Base-by-base conservation (phyloP, 495 filamentous ascomycete genomes). In the Daldinia loculata region DNA sequence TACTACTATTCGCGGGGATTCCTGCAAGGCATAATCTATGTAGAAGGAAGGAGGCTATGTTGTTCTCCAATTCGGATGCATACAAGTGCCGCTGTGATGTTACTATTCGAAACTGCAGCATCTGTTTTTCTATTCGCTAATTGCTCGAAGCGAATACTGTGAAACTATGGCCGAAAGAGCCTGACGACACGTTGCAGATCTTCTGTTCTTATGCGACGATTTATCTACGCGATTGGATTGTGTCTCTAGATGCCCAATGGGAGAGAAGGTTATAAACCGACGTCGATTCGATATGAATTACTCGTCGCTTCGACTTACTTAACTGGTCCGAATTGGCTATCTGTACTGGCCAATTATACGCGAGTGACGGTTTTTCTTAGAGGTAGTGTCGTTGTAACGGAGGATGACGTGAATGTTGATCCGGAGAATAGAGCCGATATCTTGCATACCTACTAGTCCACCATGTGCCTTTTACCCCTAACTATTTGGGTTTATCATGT, bases 31-130 rank as follows among this genome's bases (percentile, higher is more conserved):
- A 19, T 39, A 11, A 26, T 36, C 32, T n/a, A 26, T 22, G 48
- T 63, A 68, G 7, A 19, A 66, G 61, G 12, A 52, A 57, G 61
- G 65, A 69, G 50, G 60, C 41, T 41, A 24, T 39, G 19, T 61
- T 59, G 51, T 36, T 14, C 26, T 61, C 26, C 24, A 17, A 61
- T 56, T 61, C 48, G 50, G 24, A 48, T 22, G 45, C 24, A 67
- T 11, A 24, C 11, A 61, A 65, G 29, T 69, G 52, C 39, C 55
- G 60, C 41, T 39, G 61, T 58, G 51, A 68, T 52, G 61, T 55
- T 68, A 56, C n/a, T 50, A 62, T 73, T 66, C 61, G 70, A 69
- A 73, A 73, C 70, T n/a, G 66, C 41, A 39, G 26, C 56, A 58
- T 67, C 27, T 38, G 32, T 38, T 32, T 63, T 69, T 34, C 63